These are phyloP conservation scores for Coemansia sp. DNA, from an alignment of 192 early-diverging fungal genomes.

Conservation along the genomic window DNA sequence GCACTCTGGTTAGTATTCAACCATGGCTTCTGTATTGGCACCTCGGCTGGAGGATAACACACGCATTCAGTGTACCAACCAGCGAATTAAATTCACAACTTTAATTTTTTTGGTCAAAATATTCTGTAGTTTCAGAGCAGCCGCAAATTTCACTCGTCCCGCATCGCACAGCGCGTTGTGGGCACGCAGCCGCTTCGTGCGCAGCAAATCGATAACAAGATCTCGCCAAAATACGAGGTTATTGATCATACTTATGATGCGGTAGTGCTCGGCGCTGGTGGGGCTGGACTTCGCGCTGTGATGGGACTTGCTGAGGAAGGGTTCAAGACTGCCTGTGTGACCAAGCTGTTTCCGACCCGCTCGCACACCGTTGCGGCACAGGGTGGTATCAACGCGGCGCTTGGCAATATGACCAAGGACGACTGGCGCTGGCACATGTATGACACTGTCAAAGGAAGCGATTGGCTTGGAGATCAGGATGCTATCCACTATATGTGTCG, in stretches of 20 bases:
- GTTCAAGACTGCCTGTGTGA: constrained; percentile 97
- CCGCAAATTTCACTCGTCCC: constrained; percentile 68
- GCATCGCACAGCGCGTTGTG: constrained; percentile 64
- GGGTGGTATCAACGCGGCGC: constrained; percentile 98
- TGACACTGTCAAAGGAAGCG: constrained; percentile 97
- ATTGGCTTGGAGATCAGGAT: constrained; percentile 99
- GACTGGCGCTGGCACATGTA: constrained; percentile 99
- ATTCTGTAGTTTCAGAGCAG: constrained; percentile 29
- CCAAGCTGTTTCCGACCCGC: constrained; percentile 97
- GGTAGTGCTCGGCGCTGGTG: constrained; percentile 97
- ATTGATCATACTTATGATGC: constrained; percentile 99
- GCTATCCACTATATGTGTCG: constrained; percentile 99
- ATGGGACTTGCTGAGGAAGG: constrained; percentile 93
- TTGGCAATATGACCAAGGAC: constrained; percentile 99
- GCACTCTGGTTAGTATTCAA: constrained; percentile 35
- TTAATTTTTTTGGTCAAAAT: neutral
- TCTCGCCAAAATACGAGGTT: constrained; percentile 78
- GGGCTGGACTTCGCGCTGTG: constrained; percentile 96
- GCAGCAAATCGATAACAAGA: constrained; percentile 59
- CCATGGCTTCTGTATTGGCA: neutral
- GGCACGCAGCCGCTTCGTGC: constrained; percentile 74
- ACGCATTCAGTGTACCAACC: neutral
- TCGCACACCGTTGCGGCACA: constrained; percentile 99
- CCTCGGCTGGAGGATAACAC: neutral
- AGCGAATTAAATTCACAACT: neutral